Base-by-base conservation (phyloP, 495 filamentous ascomycete species). In the Oidiodendron maius region DNA sequence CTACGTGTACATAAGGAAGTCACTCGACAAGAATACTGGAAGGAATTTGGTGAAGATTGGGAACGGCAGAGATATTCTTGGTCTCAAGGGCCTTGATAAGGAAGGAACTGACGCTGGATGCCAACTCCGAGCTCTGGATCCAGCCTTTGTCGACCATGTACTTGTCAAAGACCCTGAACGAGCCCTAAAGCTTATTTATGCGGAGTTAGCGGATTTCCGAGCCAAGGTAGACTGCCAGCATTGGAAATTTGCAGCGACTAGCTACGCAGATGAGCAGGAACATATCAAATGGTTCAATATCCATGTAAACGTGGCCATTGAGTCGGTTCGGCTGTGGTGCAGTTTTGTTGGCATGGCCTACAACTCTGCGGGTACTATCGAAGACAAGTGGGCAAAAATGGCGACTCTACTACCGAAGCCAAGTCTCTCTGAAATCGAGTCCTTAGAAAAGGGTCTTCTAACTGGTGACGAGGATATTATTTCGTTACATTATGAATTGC, bases 251-350 rank as follows among this genome's bases (percentile, higher is more conserved):
- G 13, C 2, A 2, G 9, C 20, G 2, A 40, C 2, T 3, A 12
- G 15, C 6, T 11, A 40, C 3, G 34, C 9, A 39, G 9, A 13
- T 39, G 34, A 47, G 9, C 3, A 39, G 5, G 46, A 48, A 20
- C 36, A 50, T 50, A 17, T 9, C 4, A 13, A 43, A 35, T 50
- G 47, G 47, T 50, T 50, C 30, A 26, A 34, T 42, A 39, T 50
- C 3, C 4, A 15, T 42, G 39, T 42, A 50, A 24, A 21, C 4
- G 39, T 50, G 38, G 47, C 47, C 1, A 12, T 43, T 34, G 17
- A 22, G 4, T 50, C 47, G 12, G 39, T 50, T 11, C 2, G 8
- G 11, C 17, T 42, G 4, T 50, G 47, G 47, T 5, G 24, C 34
- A 17, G 36, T 34, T 50, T 48, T 17, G 24, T 35, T 21, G 4